These are phyloP conservation scores for Seminavis robusta DNA, from an alignment of 108 stramenopile genomes.

Conservation along the genomic window DNA sequence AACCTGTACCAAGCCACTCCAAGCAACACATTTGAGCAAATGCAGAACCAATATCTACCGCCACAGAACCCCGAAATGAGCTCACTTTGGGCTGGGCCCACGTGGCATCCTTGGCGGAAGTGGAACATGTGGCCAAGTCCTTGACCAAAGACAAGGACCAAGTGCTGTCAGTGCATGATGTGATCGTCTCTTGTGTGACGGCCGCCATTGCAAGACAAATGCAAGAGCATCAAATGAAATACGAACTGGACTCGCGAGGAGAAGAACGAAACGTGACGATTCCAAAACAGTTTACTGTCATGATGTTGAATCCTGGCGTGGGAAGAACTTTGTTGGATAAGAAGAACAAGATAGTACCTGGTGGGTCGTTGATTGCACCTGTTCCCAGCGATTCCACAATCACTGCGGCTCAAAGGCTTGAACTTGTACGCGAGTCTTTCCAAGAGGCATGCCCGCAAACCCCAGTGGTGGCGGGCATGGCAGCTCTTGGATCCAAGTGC, in stretches of 20 bases:
- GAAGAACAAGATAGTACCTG: too few relatives aligned
- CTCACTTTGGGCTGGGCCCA: constrained; percentile 74
- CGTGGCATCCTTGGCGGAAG: constrained; percentile 67
- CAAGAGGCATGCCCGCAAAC: constrained; percentile 69
- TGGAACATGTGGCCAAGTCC: constrained; percentile 48
- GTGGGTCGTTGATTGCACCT: too few relatives aligned
- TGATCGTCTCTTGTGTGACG: constrained; percentile 72
- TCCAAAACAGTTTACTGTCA: background rate
- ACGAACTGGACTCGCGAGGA: background rate
- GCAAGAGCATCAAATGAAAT: constrained; percentile 37
- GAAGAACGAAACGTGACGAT: too few relatives aligned
- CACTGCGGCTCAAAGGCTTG: constrained; percentile 68
- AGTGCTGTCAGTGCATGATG: constrained; percentile 82
- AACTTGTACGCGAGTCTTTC: constrained; percentile 35
- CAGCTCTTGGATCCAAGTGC: constrained; percentile 14
- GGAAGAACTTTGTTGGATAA: too few relatives aligned
- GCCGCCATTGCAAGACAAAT: constrained; percentile 67
- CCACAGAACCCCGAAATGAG: background rate
- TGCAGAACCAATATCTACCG: background rate
- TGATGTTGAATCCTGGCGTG: background rate
- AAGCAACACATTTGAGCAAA: background rate
- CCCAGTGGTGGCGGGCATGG: constrained; percentile 50
- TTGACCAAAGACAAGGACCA: constrained; percentile 18
- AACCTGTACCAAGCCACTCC: constrained; percentile 30
- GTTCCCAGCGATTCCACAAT: background rate